Base-by-base conservation (phyloP, 108 stramenopile genomes). In the Thalassiosira profunda region DNA sequence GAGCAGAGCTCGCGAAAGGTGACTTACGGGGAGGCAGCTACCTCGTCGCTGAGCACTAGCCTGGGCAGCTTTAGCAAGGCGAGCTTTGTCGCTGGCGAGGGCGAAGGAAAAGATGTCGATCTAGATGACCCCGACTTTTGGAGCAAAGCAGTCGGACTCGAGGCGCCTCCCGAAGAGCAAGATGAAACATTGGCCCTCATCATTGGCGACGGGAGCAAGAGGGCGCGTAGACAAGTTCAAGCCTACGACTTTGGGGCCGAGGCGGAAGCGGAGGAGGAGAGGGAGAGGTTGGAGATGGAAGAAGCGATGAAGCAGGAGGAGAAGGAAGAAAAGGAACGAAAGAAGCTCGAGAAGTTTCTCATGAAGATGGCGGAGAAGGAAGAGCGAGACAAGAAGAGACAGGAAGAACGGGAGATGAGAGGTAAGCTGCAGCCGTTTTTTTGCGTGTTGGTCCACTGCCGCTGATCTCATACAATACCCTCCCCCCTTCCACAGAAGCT, bases 41-140 rank as follows among this genome's bases (percentile, higher is more conserved):
- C 77, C 23, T 75, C 79, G 35, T 60, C 90, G 8, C 47, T 80
- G 18, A 89, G 87, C 41, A 82, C 78, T 49, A 89, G 88, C 2
- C 82, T 92, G 43, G 91, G 89, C 18, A 90, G 85, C 44, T 91
- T 96, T 58, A 96, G 94, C 71, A 91, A 93, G 43, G 97, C 96
- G 34, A 92, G 93, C 49, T 93, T 94, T 64, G 96, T 97, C 35
- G 84, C 93, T 25, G 83, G 86, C 21, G 95, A 93, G 21, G 92
- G 87, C 12, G 72, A 76, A 11, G 79, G 67, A 5, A 90, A 91
- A 63, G 94, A 95, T 34, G 94, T 97, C 17, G 95, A 96, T 49
- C 82, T 98, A 0, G 94, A 97, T 49, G 98, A 98, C 66, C 93
- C 93, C 24, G 89, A 96, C 37, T 98, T 98, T 58, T 98, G 98